Conservation (phyloP, 2,329 filamentous ascomycete genomes). For the Westerdykella sp. region DNA sequence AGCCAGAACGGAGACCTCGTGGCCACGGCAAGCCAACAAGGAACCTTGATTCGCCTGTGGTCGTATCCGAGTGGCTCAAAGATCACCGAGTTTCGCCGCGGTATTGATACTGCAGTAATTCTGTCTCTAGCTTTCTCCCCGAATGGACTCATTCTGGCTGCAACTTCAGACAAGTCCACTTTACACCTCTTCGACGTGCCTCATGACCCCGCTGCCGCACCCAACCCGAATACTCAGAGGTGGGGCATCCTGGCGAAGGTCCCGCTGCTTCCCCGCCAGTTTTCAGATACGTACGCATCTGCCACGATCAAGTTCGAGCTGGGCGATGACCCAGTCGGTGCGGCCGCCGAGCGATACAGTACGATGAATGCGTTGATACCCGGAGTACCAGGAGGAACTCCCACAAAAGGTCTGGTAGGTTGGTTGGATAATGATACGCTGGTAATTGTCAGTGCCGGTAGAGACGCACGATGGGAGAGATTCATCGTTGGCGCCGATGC, state of each 20-base stretch:
- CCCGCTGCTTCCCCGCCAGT: slow-evolving; percentile 76
- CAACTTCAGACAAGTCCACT: slow-evolving; percentile 94
- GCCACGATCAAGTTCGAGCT: slow-evolving; percentile 75
- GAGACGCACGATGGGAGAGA: slow-evolving; percentile 80
- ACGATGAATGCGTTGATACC: slow-evolving; percentile 45
- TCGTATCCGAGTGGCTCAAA: slow-evolving; percentile 73
- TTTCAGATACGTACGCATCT: slow-evolving; percentile 86
- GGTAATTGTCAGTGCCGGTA: slow-evolving; percentile 70
- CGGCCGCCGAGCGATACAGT: slow-evolving; percentile 12
- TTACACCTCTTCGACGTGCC: slow-evolving; percentile 89
- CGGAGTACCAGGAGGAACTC: slow-evolving; percentile 50
- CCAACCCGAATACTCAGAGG: slow-evolving; percentile 45
- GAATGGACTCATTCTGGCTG: slow-evolving; percentile 70
- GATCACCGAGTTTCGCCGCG: slow-evolving; percentile 77
- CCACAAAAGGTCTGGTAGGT: slow-evolving; percentile 76
- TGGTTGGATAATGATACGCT: slow-evolving; percentile 73
- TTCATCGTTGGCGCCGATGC: slow-evolving; percentile 66
- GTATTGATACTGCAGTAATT: slow-evolving; percentile 80
- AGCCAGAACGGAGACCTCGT: slow-evolving; percentile 74
- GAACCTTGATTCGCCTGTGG: slow-evolving; percentile 84
- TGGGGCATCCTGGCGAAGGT: slow-evolving; percentile 82
- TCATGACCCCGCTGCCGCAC: slow-evolving; percentile 8
- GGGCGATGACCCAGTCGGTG: slow-evolving; percentile 58
- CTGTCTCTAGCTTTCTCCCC: slow-evolving; percentile 87
- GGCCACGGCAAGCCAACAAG: slow-evolving; percentile 87